These are phyloP conservation scores for Crotalaria pallida DNA, from an alignment of 306 rosid genomes.

Conservation along the genomic window DNA sequence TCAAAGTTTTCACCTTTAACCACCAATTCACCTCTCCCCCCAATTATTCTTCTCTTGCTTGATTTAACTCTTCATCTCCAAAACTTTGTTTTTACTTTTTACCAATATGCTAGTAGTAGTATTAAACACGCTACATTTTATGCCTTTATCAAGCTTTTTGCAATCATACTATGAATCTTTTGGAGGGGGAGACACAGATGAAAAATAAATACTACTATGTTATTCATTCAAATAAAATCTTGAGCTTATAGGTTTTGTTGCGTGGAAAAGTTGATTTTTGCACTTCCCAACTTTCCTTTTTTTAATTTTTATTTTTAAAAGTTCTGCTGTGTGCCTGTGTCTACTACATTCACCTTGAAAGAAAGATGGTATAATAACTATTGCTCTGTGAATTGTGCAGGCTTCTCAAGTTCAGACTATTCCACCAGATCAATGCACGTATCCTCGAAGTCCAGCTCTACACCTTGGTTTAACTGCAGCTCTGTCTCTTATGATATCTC, in stretches of 20 bases:
- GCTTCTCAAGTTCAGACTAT: constrained; percentile 42
- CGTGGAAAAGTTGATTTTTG: not conserved
- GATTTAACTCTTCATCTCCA: constrained; percentile 2
- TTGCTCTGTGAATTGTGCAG: constrained; percentile 39
- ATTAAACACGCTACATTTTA: not conserved
- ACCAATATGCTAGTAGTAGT: no score
- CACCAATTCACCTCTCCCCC: no score
- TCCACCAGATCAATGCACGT: constrained; percentile 36
- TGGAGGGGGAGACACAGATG: not conserved
- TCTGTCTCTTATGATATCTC: constrained; percentile 62
- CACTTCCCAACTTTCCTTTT: not conserved
- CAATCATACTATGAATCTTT: not conserved
- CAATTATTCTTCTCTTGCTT: not conserved
- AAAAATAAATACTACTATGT: not conserved
- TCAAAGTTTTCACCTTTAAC: not conserved
- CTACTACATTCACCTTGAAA: not conserved
- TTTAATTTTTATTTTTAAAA: not conserved
- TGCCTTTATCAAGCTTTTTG: not conserved
- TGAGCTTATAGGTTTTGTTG: not conserved
- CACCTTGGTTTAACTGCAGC: constrained; percentile 82
- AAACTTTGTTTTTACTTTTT: constrained; percentile 4
- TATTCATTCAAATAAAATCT: not conserved
- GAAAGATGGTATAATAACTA: not conserved
- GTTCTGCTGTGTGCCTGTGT: not conserved
- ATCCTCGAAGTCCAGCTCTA: constrained; percentile 85